phyloP scores from a whole-genome alignment of 495 filamentous ascomycete species.

The Cercophora scortea region DNA sequence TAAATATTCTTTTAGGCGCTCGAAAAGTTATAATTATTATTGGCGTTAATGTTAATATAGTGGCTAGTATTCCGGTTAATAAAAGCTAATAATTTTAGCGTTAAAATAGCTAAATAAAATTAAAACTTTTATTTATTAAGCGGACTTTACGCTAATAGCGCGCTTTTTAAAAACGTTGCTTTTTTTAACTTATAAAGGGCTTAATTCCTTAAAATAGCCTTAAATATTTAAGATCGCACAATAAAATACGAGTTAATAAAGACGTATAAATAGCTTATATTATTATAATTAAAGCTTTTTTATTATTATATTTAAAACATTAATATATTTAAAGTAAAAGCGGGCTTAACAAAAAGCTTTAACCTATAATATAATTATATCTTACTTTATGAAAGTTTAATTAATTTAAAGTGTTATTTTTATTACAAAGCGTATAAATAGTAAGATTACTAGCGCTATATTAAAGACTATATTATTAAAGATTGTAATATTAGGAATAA shows the following conservation, averaged over 20 bases:
- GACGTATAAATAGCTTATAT: neutral
- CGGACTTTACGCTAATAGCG: neutral
- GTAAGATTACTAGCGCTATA: neutral
- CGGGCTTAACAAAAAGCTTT: neutral
- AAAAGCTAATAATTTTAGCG: neutral
- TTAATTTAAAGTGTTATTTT: neutral
- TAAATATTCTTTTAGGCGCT: neutral
- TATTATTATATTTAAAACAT: neutral
- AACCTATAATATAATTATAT: neutral
- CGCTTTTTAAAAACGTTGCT: neutral
- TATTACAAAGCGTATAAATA: neutral
- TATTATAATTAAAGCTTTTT: neutral
- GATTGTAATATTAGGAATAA: neutral
- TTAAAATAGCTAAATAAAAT: neutral
- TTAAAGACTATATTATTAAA: neutral
- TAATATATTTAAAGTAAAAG: neutral
- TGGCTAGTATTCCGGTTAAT: neutral
- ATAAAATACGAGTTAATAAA: neutral
- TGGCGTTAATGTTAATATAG: neutral
- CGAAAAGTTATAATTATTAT: neutral
- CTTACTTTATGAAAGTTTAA: neutral
- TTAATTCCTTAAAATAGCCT: neutral
- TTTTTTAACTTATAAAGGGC: neutral
- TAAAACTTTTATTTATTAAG: neutral
- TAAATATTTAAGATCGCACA: neutral